Evolutionary conservation across 2,329 filamentous ascomycete genomes (phyloP).

Genomic region (Alternaria sp.): DNA sequence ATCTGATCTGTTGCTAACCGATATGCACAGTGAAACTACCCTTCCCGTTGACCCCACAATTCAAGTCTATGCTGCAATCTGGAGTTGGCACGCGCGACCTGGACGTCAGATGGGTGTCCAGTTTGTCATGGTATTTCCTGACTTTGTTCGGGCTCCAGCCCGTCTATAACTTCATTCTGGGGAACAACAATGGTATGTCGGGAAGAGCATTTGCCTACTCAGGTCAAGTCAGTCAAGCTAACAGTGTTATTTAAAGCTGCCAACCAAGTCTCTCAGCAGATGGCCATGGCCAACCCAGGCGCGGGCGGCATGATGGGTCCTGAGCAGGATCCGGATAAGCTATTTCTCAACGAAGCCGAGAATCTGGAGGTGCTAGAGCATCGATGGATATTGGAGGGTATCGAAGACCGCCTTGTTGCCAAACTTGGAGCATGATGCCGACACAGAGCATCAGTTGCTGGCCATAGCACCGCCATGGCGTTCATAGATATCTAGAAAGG

Average conservation of each 20-base stretch:
- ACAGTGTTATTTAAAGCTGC: constrained; percentile 67
- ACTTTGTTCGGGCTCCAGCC: constrained; percentile 96
- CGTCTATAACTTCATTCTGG: constrained; percentile 95
- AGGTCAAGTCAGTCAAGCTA: constrained; percentile 39
- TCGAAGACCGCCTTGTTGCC: constrained; percentile 81
- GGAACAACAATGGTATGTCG: constrained; percentile 87
- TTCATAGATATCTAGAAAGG: constrained; percentile 10
- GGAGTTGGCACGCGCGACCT: constrained; percentile 95
- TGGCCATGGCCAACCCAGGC: constrained; percentile 75
- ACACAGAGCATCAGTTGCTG: constrained; percentile 8
- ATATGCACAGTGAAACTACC: constrained; percentile 80
- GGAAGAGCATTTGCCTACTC: background rate
- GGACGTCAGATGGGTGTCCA: constrained; percentile 98
- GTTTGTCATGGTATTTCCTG: constrained; percentile 98
- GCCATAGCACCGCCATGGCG: constrained; percentile 14
- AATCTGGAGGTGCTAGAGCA: constrained; percentile 96
- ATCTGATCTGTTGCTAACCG: constrained; percentile 16
- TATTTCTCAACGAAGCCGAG: constrained; percentile 90
- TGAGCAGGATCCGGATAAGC: constrained; percentile 92
- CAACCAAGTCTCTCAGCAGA: constrained; percentile 86
- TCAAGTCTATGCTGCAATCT: constrained; percentile 99
- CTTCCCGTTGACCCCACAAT: constrained; percentile 96
- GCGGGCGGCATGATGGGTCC: constrained; percentile 86
- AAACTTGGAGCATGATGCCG: constrained; percentile 37
- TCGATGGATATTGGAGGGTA: constrained; percentile 85